Percentiles rank a stretch among this genome's conserved stretches.
phyloP scores from a whole-genome alignment of 2,329 filamentous ascomycete species.

The Coniochaeta ligniaria region DNA sequence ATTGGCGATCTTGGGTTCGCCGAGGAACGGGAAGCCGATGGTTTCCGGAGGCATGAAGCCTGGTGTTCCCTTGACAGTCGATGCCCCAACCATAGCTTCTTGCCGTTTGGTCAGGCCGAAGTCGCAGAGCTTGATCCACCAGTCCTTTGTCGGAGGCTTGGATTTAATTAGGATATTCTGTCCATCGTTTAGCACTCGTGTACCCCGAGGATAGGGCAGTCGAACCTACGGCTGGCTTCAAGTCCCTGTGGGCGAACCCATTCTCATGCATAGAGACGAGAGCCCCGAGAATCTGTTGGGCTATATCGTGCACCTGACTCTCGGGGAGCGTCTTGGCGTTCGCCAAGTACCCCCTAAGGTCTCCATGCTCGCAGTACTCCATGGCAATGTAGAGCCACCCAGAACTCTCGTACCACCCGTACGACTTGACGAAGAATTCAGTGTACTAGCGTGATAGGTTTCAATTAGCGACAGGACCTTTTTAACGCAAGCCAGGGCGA shows the following conservation, averaged over 20 bases:
- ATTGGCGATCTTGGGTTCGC: conserved; percentile 5
- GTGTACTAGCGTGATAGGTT: conserved; percentile 7
- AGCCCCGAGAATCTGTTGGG: too few species aligned
- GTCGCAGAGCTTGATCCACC: conserved; percentile 16
- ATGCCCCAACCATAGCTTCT: conserved; percentile 4
- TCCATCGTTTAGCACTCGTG: conserved; percentile 2
- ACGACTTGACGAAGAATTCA: conserved; percentile 15
- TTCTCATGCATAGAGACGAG: too few species aligned
- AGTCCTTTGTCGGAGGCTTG: conserved; percentile 5
- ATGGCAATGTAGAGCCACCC: conserved; percentile 14
- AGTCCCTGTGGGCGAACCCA: too few species aligned
- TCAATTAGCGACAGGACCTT: too few species aligned
- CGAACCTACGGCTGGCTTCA: too few species aligned
- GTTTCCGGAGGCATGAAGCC: too few species aligned
- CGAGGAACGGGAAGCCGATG: too few species aligned
- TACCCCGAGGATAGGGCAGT: too few species aligned
- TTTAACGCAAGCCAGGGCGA: too few species aligned
- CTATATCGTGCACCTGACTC: too few species aligned
- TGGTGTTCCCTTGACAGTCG: too few species aligned
- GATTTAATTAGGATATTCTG: conserved; percentile 15
- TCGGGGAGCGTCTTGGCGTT: conserved; percentile 4
- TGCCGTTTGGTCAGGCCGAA: conserved; percentile 16
- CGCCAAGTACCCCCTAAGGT: conserved; percentile 11
- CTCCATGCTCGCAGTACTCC: conserved; percentile 16
- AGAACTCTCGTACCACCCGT: conserved; percentile 14